Conservation (phyloP, 805 yeast genomes). For the Candida gorgasii region DNA sequence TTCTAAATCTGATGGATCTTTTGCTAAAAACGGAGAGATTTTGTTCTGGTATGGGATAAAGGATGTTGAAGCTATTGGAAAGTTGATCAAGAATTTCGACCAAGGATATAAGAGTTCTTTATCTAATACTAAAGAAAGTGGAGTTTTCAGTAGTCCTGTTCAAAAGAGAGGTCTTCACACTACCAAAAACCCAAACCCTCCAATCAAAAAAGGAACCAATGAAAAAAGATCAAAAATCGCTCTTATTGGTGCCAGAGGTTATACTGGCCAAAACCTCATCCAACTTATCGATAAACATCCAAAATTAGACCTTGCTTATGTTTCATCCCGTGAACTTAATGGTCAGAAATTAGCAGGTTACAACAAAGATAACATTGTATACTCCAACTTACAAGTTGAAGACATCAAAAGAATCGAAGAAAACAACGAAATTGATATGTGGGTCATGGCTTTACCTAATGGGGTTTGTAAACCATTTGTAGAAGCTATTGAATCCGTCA, state of each 20-base stretch:
- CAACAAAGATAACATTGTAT: constrained; percentile 74
- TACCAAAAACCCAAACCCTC: constrained; percentile 64
- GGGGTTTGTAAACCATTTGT: constrained; percentile 93
- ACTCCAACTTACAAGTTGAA: constrained; percentile 84
- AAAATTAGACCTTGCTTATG: constrained; percentile 82
- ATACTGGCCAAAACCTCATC: constrained; percentile 92
- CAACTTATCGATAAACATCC: constrained; percentile 86
- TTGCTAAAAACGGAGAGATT: constrained; percentile 82
- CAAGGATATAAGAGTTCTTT: constrained; percentile 29
- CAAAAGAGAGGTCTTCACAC: constrained; percentile 54
- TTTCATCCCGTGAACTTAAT: constrained; percentile 90
- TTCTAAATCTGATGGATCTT: constrained; percentile 91
- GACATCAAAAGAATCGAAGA: constrained; percentile 81
- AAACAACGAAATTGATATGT: constrained; percentile 78
- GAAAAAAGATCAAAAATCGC: constrained; percentile 73
- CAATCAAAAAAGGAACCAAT: constrained; percentile 63
- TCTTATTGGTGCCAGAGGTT: constrained; percentile 97
- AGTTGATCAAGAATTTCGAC: constrained; percentile 57
- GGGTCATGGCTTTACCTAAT: constrained; percentile 99
- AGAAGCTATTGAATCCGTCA: constrained; percentile 70
- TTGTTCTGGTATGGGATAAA: constrained; percentile 94
- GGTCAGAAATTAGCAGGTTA: constrained; percentile 89
- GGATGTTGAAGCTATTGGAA: constrained; percentile 54
- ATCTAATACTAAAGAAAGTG: constrained; percentile 42
- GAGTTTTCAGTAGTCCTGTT: constrained; percentile 47